Evolutionary conservation across 1,139 yeast genomes (phyloP), one percentile per base, ranked within the genome.

Genomic region (Insectozyma bohioensis): DNA sequence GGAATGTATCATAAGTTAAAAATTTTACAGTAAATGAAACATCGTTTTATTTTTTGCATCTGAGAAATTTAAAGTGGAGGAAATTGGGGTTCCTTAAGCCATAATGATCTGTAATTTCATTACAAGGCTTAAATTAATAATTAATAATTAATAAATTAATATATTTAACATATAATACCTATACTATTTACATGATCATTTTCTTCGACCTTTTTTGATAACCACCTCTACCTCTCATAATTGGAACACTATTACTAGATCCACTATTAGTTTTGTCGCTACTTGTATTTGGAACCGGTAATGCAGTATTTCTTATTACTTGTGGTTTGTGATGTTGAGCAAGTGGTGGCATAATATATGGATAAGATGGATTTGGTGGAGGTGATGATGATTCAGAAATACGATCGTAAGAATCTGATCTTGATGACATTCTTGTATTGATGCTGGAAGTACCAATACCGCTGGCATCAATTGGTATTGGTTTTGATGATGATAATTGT

Each of bases 141-240:
- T n/a, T n/a, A n/a, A n/a, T n/a, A n/a, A n/a, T n/a, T n/a, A n/a
- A n/a, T n/a, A n/a, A n/a, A n/a, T n/a, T n/a, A n/a, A n/a, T n/a
- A n/a, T n/a, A n/a, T n/a, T n/a, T n/a, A n/a, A n/a, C n/a, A n/a
- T n/a, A n/a, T n/a, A n/a, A n/a, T n/a, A n/a, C n/a, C n/a, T n/a
- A 5, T 4, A 21, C 12, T 21, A 21, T 11, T 28, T 39, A 56
- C 59, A 58, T n/a, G n/a, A n/a, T 58, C 26, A 46, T 47, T 31
- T 65, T 62, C 47, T 66, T 68, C 0, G 73, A 56, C 40, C 75
- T 52, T 47, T 67, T 70, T 44, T 72, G 78, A 41, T 66, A 63
- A 1, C 78, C 78, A 3, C 77, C 78, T 41, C 78, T 58, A 10
- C 78, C 78, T 43, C 61, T 64, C 28, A 72, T 54, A 4, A 63